A percentile compares a stretch with the other conserved stretches of the same genome.
phyloP scores from a whole-genome alignment of 768 basidiomycete species.

The Tremella yokohamensis region DNA sequence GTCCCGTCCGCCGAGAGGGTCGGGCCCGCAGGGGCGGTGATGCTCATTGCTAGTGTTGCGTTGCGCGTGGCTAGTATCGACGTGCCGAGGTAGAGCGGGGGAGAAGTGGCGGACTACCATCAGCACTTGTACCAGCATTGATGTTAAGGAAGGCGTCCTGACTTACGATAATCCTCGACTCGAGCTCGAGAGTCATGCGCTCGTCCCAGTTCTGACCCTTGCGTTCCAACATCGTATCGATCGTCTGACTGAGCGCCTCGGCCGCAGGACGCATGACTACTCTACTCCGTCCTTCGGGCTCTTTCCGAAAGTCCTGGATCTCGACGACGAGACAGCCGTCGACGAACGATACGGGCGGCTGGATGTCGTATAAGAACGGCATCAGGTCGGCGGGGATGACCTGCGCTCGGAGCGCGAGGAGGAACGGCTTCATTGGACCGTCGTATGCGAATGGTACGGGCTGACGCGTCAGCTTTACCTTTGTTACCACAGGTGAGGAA shows the following conservation, averaged over 20 bases:
- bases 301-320: slow-evolving; percentile 52
- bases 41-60: slow-evolving; percentile 43
- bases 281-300: slow-evolving; percentile 21
- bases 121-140: slow-evolving; percentile 4
- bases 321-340: slow-evolving; percentile 54
- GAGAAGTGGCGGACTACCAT: slow-evolving; percentile 51
- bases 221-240: slow-evolving; percentile 38
- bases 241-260: slow-evolving; percentile 38
- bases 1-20: slow-evolving; percentile 41
- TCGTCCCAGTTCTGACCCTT: slow-evolving; percentile 47
- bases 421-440: slow-evolving; percentile 54
- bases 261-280: slow-evolving; percentile 44
- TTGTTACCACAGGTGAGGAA: background rate
- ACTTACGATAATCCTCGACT: slow-evolving; percentile 52
- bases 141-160: background rate
- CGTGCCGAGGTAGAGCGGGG: slow-evolving; percentile 50
- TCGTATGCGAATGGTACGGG: slow-evolving; percentile 51
- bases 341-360: slow-evolving; percentile 30
- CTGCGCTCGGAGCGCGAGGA: slow-evolving; percentile 53
- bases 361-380: slow-evolving; percentile 48
- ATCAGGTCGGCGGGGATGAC: slow-evolving; percentile 51
- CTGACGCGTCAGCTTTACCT: slow-evolving; percentile 24
- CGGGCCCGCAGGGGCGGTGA: slow-evolving; percentile 42
- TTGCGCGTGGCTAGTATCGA: slow-evolving; percentile 48
- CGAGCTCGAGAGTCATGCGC: slow-evolving; percentile 50